phyloP scores from a whole-genome alignment of 345 rosid species.

The Erodium maritimum region DNA sequence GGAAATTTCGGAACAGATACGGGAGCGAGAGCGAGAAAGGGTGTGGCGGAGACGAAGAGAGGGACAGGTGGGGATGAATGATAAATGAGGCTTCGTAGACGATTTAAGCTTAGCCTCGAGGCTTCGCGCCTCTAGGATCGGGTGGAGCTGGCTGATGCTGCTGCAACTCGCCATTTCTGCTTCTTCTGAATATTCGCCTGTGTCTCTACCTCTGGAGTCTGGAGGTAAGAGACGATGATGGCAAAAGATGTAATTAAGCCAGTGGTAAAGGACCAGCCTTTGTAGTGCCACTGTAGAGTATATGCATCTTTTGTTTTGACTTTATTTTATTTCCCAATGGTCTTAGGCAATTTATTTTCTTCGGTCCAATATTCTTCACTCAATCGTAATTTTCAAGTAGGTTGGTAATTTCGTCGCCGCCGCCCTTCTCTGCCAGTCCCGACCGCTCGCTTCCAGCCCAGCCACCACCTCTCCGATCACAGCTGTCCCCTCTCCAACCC shows the following conservation, averaged over 20 bases:
- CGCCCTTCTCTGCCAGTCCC: too few species aligned
- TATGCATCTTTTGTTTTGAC: too few species aligned
- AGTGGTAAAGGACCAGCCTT: background rate
- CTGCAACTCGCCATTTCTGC: background rate
- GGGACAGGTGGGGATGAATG: background rate
- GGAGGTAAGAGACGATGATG: background rate
- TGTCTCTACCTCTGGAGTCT: too few species aligned
- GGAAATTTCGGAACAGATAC: background rate
- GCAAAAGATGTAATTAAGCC: background rate
- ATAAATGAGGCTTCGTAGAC: background rate
- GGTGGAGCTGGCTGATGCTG: background rate
- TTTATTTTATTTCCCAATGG: too few species aligned
- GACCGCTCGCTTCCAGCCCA: too few species aligned
- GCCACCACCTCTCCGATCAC: too few species aligned
- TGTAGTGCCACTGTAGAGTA: too few species aligned
- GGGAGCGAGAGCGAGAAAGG: background rate
- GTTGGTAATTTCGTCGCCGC: too few species aligned
- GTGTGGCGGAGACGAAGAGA: background rate
- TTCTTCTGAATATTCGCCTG: background rate
- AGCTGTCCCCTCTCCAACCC: too few species aligned
- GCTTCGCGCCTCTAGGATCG: background rate
- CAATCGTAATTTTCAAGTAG: too few species aligned
- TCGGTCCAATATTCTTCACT: too few species aligned
- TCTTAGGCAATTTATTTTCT: too few species aligned
- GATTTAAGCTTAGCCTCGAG: background rate